These are phyloP conservation scores for Plasmodium cynomolgi DNA, from an alignment of 169 alveolate species.

Conservation along the genomic window DNA sequence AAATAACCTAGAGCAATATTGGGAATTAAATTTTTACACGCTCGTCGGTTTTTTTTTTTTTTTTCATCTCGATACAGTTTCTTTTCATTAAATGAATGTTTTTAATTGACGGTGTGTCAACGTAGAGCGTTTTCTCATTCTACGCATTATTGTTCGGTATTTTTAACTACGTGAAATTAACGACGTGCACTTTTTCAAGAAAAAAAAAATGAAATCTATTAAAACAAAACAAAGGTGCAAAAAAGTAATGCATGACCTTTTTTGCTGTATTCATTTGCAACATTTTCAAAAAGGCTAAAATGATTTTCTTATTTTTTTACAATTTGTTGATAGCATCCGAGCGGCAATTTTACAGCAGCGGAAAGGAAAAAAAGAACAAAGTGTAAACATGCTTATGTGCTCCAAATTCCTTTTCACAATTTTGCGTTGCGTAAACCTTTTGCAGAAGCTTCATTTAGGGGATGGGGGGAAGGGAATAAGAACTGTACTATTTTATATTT, in stretches of 20 bases:
- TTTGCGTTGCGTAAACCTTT: not conserved
- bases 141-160: not conserved
- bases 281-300: not conserved
- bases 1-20: not conserved
- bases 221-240: not conserved
- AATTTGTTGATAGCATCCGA: not conserved
- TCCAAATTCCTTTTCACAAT: not conserved
- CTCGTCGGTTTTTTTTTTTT: not conserved
- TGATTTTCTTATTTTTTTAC: not conserved
- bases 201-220: not conserved
- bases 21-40: not conserved
- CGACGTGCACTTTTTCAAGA: not conserved
- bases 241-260: not conserved
- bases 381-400: not conserved
- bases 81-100: not conserved
- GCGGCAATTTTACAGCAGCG: not conserved
- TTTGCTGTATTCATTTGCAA: not conserved
- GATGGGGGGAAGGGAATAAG: not conserved
- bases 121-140: not conserved
- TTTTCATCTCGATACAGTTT: not conserved
- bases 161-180: not conserved
- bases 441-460: not conserved
- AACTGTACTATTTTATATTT: not conserved
- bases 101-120: not conserved
- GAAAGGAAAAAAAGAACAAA: not conserved